Base-by-base conservation (phyloP, 345 rosid species). In the Theobroma cacao region DNA sequence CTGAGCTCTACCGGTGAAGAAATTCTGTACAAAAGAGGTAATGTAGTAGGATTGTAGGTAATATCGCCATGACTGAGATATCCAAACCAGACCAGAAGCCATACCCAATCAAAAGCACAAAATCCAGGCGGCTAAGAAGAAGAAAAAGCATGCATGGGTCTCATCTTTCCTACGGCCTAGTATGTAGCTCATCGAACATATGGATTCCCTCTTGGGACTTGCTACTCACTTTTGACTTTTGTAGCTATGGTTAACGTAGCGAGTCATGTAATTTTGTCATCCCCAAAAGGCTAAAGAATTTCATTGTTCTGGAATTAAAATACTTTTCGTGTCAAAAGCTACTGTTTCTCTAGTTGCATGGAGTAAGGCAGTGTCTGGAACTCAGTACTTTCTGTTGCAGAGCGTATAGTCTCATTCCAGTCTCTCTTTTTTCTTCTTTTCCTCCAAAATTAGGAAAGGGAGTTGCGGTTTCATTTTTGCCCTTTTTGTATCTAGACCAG, bases 291-390 rank as follows among this genome's bases (percentile, higher is more conserved):
- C 30, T 64, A 33, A 22, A 20, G 66, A 53, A 36, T 28, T 61
- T 74, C 72, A 5, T 30, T 34, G 11, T 28, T 64, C 56, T 58
- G 75, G 58, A 72, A 58, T 65, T 22, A 11, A 22, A 65, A 43
- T 7, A 18, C n/a, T n/a, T 78, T 31, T 70, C 50, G 33, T 60
- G 79, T 82, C 56, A 68, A 68, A 74, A 61, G 65, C 58, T 77
- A 59, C 33, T 33, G 28, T 45, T 28, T 80, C 56, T 2, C 40
- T 53, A 60, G 43, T 10, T 50, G 58, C 72, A 66, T 48, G 66
- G 33, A 17, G 15, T 30, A 56, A 9, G 3, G 0, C 1, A 53
- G 3, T 53, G 11, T n/a, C 26, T 53, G 7, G 26, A 20, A 53
- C 10, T 15, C 20, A 3, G n/a, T 17, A 5, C 38, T 36, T n/a